Evolutionary conservation across 2,329 filamentous ascomycete genomes (phyloP), one percentile per base, ranked within the genome.

Genomic region (Myriangium duriaei): DNA sequence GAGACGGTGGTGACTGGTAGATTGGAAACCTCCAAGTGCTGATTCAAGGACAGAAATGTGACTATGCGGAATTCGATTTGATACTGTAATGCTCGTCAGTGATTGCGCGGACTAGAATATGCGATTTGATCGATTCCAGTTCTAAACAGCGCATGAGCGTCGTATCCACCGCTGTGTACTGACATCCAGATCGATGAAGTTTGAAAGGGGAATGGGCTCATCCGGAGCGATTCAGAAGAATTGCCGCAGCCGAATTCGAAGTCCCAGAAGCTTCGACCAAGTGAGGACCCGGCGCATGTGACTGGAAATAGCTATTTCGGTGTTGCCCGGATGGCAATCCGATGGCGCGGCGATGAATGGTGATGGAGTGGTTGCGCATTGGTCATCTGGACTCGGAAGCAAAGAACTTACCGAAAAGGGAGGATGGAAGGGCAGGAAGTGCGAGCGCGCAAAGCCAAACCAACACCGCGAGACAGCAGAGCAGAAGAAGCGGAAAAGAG

Each of bases 401-500:
- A 39, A 32, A 33, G 30, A 12, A 30, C 21, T 26, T 18, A 18
- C 24, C 17, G 30, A 12, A 14, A 13, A 32, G 21, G 30, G 36
- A 18, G n/a, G 28, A 15, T 39, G 18, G 21, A 19, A 12, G 29
- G 16, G 30, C 29, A 19, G 30, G 17, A 33, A 29, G 30, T 30
- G 36, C 5, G 18, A 28, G 16, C 36, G 36, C 36, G 16, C 26
- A 6, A 39, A 39, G 36, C 30, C 28, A 28, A 14, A 41, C 24
- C 39, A 30, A 30, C 16, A 41, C 39, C 38, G 32, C 30, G 32
- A n/a, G 10, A 34, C 13, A 37, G 29, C 34, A 42, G 28, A 39
- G 28, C 40, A 30, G 37, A 19, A 32, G 36, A 34, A 17, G 21
- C 17, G 31, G 17, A 18, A 42, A 35, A 32, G 30, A n/a, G 28